Base-by-base conservation (phyloP, 768 basidiomycete genomes). In the Podaxis carcinomalis region DNA sequence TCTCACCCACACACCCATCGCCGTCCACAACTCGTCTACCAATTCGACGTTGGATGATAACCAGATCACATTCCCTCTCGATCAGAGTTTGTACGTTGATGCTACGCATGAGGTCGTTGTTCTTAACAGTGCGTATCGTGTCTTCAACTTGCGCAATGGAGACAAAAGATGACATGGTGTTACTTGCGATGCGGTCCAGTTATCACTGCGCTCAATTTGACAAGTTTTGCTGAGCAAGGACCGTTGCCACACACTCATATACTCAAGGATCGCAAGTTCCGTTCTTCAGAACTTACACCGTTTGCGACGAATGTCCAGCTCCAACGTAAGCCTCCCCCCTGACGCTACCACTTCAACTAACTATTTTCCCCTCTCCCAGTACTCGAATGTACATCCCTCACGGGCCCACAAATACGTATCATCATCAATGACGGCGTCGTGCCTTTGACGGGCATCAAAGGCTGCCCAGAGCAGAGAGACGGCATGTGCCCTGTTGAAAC, bases 31-130 rank as follows among this genome's bases (percentile, higher is more conserved):
- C 69, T 86, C 91, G 14, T 90, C 90, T 0, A 95, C 92, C 4
- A 98, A 98, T 68, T 77, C 87, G 11, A 93, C 93, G 0, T 78
- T 95, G 56, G 81, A 94, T 63, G 82, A 89, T 62, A 85, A 82
- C 65, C 75, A 79, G 0, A 77, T 80, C 16, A 89, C 84, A 0
- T 92, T 90, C 82, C 90, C 90, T 5, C 78, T 93, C 1, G 74
- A 80, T 25, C 83, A 92, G 57, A 81, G 78, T 57, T 70, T 95
- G 36, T 95, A 94, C 61, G 92, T 93, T 5, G 94, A 96, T 69
- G 92, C 92, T 5, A 92, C 90, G 1, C 95, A 95, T 60, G 94
- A 96, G 67, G 91, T 93, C n/a, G 90, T 95, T 40, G 85, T 95
- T 0, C 74, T 93, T n/a, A 89, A 93, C 67, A 83, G 90, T 90